Conservation (phyloP, 352 stramenopile species). For the Pythium utonaiense region DNA sequence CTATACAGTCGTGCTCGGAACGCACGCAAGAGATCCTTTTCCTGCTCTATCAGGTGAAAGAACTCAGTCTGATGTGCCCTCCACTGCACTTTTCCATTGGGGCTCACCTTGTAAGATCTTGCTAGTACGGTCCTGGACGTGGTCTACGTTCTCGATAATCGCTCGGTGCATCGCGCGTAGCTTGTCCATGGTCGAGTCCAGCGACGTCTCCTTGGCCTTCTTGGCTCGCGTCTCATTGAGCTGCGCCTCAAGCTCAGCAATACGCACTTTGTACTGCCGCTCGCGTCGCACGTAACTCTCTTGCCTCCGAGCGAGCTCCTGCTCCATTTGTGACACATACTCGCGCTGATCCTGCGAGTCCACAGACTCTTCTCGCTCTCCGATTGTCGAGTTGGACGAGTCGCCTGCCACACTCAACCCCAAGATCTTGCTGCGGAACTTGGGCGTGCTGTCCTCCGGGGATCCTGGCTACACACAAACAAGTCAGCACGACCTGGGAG, state of each 20-base stretch:
- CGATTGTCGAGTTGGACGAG: slow-evolving; percentile 21
- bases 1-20: slow-evolving; percentile 91
- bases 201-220: slow-evolving; percentile 59
- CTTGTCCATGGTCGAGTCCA: slow-evolving; percentile 76
- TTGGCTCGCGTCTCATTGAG: slow-evolving; percentile 65
- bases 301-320: slow-evolving; percentile 58
- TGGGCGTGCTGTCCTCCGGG: slow-evolving; percentile 38
- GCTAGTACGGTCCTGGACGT: slow-evolving; percentile 89
- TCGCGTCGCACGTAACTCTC: slow-evolving; percentile 87
- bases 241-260: slow-evolving; percentile 74
- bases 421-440: slow-evolving; percentile 58
- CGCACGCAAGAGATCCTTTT: slow-evolving; percentile 87
- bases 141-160: slow-evolving; percentile 87
- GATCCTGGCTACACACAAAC: slow-evolving; percentile 9
- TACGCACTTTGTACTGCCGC: slow-evolving; percentile 84
- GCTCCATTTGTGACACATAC: slow-evolving; percentile 52
- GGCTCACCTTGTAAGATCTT: slow-evolving; percentile 74
- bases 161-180: slow-evolving; percentile 80
- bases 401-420: slow-evolving; percentile 47
- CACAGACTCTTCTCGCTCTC: slow-evolving; percentile 26
- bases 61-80: too few relatives aligned
- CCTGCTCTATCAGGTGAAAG: slow-evolving; percentile 51
- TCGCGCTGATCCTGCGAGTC: slow-evolving; percentile 40
- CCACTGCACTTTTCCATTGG: too few relatives aligned
- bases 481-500: not conserved